Percentiles rank a stretch among this genome's conserved stretches.
These are phyloP conservation scores for Claviceps arundinis DNA, from an alignment of 2,329 filamentous ascomycete genomes.

Conservation along the genomic window DNA sequence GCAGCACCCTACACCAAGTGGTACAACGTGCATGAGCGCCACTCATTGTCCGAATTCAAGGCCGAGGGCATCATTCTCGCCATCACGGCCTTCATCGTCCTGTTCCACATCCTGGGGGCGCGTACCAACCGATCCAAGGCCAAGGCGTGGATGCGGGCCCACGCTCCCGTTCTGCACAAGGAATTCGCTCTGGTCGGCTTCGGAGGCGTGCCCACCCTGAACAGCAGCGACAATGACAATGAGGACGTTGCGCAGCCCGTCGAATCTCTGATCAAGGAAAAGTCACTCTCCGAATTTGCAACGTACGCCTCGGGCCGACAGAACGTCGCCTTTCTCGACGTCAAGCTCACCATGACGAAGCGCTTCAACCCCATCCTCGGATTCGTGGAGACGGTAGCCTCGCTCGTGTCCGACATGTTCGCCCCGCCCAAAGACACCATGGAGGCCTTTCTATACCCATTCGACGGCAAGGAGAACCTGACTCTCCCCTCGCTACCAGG, in stretches of 20 bases:
- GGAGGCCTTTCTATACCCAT: constrained; percentile 71
- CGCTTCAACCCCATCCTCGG: constrained; percentile 66
- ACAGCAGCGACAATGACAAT: constrained; percentile 10
- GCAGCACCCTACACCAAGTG: constrained; percentile 72
- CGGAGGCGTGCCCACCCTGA: constrained; percentile 38
- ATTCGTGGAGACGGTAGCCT: constrained; percentile 49
- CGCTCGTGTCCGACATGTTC: constrained; percentile 71
- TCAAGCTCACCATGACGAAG: constrained; percentile 70
- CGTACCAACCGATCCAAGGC: constrained; percentile 69
- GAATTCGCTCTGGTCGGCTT: constrained; percentile 89
- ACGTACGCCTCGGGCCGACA: constrained; percentile 83
- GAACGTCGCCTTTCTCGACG: constrained; percentile 83
- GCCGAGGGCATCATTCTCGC: constrained; percentile 72
- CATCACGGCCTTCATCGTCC: constrained; percentile 59
- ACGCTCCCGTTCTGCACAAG: constrained; percentile 56
- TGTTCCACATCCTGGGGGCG: constrained; percentile 71
- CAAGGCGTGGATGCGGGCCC: constrained; percentile 63
- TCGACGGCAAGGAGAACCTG: constrained; percentile 79
- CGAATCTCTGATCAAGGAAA: constrained; percentile 59
- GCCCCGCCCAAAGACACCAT: constrained; percentile 55
- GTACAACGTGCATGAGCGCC: constrained; percentile 94
- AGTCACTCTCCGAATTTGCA: constrained; percentile 72
- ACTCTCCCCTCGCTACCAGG: constrained; percentile 56
- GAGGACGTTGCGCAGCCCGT: constrained; percentile 20
- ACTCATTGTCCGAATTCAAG: constrained; percentile 71